A percentile compares a stretch with the other conserved stretches of the same genome.
phyloP scores from a whole-genome alignment of 768 basidiomycete genomes.

The Pisolithus sp. region DNA sequence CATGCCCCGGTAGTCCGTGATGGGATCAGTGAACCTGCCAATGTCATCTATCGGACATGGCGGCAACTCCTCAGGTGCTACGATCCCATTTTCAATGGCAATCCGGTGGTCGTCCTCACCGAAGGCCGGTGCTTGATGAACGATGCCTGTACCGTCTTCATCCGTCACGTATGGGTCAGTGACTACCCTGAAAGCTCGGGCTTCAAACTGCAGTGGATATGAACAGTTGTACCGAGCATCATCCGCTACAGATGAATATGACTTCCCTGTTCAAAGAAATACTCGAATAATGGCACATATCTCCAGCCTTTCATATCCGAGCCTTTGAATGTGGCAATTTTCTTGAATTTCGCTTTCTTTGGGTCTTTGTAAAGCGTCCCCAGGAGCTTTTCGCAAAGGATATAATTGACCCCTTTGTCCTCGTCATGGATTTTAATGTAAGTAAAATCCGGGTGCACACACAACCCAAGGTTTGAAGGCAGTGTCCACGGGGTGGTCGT shows the following conservation, averaged over 20 bases:
- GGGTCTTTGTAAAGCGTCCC: conserved; percentile 91
- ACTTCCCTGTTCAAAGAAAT: conserved; percentile 87
- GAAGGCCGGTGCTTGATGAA: conserved; percentile 97
- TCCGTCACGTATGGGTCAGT: conserved; percentile 91
- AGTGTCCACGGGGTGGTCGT: conserved; percentile 99
- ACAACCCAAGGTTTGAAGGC: conserved; percentile 90
- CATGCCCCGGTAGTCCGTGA: conserved; percentile 82
- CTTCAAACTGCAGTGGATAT: conserved; percentile 62
- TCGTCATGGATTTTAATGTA: conserved; percentile 97
- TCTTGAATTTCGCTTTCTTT: conserved; percentile 95
- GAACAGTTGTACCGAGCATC: background rate
- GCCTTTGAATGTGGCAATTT: conserved; percentile 81
- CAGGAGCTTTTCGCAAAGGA: conserved; percentile 84
- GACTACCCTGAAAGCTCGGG: conserved; percentile 84
- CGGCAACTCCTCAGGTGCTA: conserved; percentile 87
- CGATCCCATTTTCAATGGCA: conserved; percentile 73
- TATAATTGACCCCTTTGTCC: conserved; percentile 81
- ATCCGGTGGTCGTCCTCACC: conserved; percentile 99
- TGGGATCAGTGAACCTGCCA: conserved; percentile 82
- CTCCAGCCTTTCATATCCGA: conserved; percentile 94
- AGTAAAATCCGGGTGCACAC: conserved; percentile 92
- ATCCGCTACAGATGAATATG: background rate
- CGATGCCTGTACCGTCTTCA: conserved; percentile 93
- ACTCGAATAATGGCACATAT: conserved; percentile 92
- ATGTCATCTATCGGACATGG: conserved; percentile 93